phyloP scores from a whole-genome alignment of 2,329 filamentous ascomycete genomes.

The Talaromyces funiculosus region DNA sequence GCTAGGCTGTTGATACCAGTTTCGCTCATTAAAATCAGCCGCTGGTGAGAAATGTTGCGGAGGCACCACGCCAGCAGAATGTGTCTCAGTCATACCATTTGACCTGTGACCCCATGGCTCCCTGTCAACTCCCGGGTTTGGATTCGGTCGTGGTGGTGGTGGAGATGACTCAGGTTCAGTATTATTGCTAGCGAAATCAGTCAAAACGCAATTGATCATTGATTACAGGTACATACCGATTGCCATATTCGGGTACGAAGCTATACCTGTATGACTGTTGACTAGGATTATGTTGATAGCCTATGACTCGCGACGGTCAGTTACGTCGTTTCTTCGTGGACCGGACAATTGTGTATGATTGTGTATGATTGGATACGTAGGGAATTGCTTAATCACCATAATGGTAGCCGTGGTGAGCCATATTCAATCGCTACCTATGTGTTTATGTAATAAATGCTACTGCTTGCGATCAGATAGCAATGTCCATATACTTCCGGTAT shows the following conservation, averaged over 20 bases:
- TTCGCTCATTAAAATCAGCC: not conserved
- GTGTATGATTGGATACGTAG: not conserved
- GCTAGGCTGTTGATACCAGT: not conserved
- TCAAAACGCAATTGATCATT: not conserved
- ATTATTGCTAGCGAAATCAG: not conserved
- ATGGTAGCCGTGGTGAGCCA: not conserved
- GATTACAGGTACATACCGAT: not conserved
- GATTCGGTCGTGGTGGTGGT: not conserved
- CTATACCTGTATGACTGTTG: not conserved
- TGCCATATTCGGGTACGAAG: not conserved
- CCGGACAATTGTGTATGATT: not conserved
- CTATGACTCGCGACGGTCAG: not conserved
- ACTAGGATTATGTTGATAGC: not conserved
- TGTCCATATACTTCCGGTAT: not conserved
- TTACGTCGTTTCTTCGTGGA: not conserved
- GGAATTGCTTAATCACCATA: not conserved
- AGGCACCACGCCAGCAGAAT: not conserved
- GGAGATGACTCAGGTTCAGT: not conserved
- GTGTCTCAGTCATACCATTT: not conserved
- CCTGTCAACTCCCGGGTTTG: not conserved
- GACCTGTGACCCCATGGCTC: not conserved
- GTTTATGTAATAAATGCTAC: not conserved
- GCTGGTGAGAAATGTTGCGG: not conserved
- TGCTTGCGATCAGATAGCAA: not conserved
- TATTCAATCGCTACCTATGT: not conserved